These are phyloP conservation scores for Russula foetens DNA, from an alignment of 768 basidiomycete species.

Conservation along the genomic window DNA sequence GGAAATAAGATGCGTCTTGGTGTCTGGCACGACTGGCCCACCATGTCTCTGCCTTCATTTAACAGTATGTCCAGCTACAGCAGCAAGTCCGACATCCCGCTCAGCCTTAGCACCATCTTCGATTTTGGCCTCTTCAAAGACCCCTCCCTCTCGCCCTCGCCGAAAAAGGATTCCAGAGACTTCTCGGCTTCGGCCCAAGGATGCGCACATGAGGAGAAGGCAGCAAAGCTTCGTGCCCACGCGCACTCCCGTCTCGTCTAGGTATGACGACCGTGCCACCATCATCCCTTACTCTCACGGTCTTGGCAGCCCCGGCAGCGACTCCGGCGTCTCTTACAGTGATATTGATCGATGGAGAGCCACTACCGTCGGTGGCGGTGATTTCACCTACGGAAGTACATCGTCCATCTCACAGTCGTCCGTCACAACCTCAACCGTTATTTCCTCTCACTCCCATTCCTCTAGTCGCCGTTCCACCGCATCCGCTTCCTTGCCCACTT, in stretches of 20 bases:
- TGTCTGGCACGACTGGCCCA: no score
- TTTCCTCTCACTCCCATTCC: conserved; percentile 7
- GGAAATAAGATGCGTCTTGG: no score
- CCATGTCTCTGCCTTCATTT: no score
- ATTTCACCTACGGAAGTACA: conserved; percentile 14
- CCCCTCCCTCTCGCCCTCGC: conserved; percentile 2
- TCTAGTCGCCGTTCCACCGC: background rate
- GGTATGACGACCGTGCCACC: background rate
- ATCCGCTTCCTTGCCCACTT: background rate
- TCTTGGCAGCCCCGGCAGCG: conserved; percentile 3
- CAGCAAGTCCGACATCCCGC: no score
- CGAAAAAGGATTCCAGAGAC: background rate
- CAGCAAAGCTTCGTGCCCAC: conserved; percentile 12
- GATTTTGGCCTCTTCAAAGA: no score
- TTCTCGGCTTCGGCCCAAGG: conserved; percentile 1
- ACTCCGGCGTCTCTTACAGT: conserved; percentile 12
- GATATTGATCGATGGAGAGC: conserved; percentile 13
- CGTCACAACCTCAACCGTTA: conserved; percentile 4
- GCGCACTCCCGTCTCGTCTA: no score
- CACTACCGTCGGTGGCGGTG: conserved; percentile 5
- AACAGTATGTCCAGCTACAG: no score
- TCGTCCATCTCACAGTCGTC: conserved; percentile 16
- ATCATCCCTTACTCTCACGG: conserved; percentile 10
- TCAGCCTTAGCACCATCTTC: no score
- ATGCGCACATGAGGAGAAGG: no score